Base-by-base conservation (phyloP, 768 basidiomycete genomes). In the Agrocybe pediades region DNA sequence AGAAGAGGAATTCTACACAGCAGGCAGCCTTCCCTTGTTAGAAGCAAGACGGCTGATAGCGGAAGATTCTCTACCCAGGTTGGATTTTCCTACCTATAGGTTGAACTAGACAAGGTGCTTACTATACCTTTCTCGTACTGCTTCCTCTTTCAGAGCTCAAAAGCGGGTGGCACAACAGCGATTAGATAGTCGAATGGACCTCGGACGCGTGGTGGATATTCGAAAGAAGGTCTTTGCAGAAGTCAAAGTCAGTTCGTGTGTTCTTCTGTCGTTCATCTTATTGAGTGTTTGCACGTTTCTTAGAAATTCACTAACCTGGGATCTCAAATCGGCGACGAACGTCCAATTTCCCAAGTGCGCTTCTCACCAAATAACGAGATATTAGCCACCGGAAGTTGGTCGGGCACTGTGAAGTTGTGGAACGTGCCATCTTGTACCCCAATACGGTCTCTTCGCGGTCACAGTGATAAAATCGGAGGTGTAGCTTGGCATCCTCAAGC, bases 401-500 rank as follows among this genome's bases (percentile, higher is more conserved):
- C 95, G 24, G 97, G 97, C 17, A 86, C 86, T 41, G 86, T 95
- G 19, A 98, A 95, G 72, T 64, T 98, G 16, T 99, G 97, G 97
- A 92, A 94, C 62, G 86, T 98, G 5, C 97, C 97, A 16, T 81
- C 87, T 11, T 95, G 95, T 68, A 92, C 89, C 47, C 83, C 85
- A 42, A 81, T 92, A 41, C 78, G 82, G 42, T 82, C 90, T 19
- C 71, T 94, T 50, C 78, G 89, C 72, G 93, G 92, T 6, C 95
- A 98, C 63, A 82, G 77, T 30, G 96, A 98, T 65, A 86, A 90
- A 47, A 87, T 98, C 24, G 94, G 97, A 46, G 97, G 97, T 17
- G 87, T 98, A 41, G 95, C 95, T 33, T 99, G 97, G 97, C 95
- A 99, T 75, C 97, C 97, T 1, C 76, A 86, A 63, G 95, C 96